Evolutionary conservation across 345 rosid species (phyloP).

Genomic region (Sonneratia caseolaris): DNA sequence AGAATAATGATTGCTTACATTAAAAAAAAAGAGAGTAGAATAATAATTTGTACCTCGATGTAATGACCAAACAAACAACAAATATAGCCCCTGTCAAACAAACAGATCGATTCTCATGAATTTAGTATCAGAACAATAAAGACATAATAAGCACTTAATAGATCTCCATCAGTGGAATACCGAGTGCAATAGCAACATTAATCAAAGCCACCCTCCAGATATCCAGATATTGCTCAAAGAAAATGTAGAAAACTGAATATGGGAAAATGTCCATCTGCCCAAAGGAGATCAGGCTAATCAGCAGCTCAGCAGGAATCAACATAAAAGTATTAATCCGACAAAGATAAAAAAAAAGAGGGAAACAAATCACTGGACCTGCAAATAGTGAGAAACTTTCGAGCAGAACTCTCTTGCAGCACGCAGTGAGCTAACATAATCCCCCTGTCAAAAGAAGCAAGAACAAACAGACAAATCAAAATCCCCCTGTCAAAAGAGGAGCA

Average conservation of each 20-base stretch:
- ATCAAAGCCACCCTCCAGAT: slow-evolving; percentile 83
- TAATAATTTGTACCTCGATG: slow-evolving; percentile 58
- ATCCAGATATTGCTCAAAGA: slow-evolving; percentile 93
- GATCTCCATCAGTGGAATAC: slow-evolving; percentile 26
- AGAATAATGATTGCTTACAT: no score
- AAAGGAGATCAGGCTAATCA: slow-evolving; percentile 7
- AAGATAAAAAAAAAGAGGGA: neutral
- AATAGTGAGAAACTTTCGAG: slow-evolving; percentile 55
- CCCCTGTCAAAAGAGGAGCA: neutral
- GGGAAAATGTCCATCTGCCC: slow-evolving; percentile 84
- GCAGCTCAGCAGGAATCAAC: neutral
- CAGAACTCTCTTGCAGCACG: slow-evolving; percentile 87
- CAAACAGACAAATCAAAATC: neutral
- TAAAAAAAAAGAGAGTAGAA: neutral
- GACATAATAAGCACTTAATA: neutral
- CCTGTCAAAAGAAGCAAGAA: slow-evolving; percentile 27
- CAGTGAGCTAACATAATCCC: slow-evolving; percentile 71
- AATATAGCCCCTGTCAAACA: slow-evolving; percentile 68
- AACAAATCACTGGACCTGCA: slow-evolving; percentile 41
- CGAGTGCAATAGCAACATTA: slow-evolving; percentile 73
- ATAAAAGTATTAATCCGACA: neutral
- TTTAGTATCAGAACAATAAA: neutral
- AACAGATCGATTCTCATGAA: slow-evolving; percentile 5
- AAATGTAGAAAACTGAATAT: slow-evolving; percentile 86
- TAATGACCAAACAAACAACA: slow-evolving; percentile 61